phyloP scores from a whole-genome alignment of 805 yeast genomes.

The Ogataea methanolica region DNA sequence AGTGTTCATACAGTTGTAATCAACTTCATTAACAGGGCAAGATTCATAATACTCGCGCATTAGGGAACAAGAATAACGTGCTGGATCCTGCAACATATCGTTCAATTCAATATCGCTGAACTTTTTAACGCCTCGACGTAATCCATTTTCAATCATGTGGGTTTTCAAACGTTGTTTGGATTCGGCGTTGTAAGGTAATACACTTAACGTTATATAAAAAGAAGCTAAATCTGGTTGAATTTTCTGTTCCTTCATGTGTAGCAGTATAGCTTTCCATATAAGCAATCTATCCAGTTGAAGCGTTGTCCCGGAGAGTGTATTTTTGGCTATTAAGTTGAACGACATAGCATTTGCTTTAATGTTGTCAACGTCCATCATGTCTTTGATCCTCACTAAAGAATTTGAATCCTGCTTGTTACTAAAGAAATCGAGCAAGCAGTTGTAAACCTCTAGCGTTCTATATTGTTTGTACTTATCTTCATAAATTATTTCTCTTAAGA shows the following conservation, averaged over 20 bases:
- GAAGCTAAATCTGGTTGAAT: conserved; percentile 18
- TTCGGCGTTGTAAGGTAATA: conserved; percentile 13
- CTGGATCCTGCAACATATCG: conserved; percentile 12
- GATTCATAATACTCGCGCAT: conserved; percentile 11
- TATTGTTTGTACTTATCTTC: background rate
- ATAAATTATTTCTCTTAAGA: conserved; percentile 7
- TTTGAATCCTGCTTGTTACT: conserved; percentile 26
- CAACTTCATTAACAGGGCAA: conserved; percentile 4
- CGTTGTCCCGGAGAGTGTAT: conserved; percentile 10
- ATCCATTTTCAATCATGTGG: background rate
- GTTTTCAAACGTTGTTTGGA: conserved; percentile 10
- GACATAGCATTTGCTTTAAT: conserved; percentile 14
- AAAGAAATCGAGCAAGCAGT: too few species aligned
- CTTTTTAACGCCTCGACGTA: conserved; percentile 9
- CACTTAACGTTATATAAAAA: conserved; percentile 16
- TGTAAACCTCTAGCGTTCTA: too few species aligned
- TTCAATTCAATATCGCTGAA: conserved; percentile 13
- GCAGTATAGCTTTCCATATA: conserved; percentile 13
- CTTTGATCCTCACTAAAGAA: conserved; percentile 35
- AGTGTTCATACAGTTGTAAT: conserved; percentile 19
- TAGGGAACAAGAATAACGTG: conserved; percentile 4
- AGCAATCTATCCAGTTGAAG: conserved; percentile 11
- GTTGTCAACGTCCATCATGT: conserved; percentile 14
- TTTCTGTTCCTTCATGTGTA: conserved; percentile 8
- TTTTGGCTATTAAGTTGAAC: conserved; percentile 20